Conservation (phyloP, 805 yeast species). For the Candida parachauliodes region DNA sequence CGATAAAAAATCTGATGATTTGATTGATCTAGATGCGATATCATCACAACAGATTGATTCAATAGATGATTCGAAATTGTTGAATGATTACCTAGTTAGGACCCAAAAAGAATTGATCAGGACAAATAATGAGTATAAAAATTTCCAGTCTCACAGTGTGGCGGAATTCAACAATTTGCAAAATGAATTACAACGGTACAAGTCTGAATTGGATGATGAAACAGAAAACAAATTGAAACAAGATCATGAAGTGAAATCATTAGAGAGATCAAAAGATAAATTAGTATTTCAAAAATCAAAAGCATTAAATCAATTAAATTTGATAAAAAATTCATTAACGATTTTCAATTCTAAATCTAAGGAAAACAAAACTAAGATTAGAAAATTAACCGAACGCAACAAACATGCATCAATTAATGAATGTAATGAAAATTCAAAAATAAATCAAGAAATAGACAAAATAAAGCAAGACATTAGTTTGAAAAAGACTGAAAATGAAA, state of each 20-base stretch:
- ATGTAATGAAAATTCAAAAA: slow-evolving; percentile 18
- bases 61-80: slow-evolving; percentile 16
- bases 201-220: slow-evolving; percentile 36
- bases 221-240: slow-evolving; percentile 24
- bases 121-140: slow-evolving; percentile 18
- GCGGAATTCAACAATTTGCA: slow-evolving; percentile 16
- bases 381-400: slow-evolving; percentile 23
- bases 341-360: slow-evolving; percentile 17
- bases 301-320: slow-evolving; percentile 20
- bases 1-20: slow-evolving; percentile 1
- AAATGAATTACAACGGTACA: slow-evolving; percentile 28
- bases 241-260: slow-evolving; percentile 29
- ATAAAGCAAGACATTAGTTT: slow-evolving; percentile 14
- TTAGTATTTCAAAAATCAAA: slow-evolving; percentile 32
- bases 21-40: slow-evolving; percentile 7
- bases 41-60: slow-evolving; percentile 14
- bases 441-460: slow-evolving; percentile 15
- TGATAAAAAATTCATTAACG: slow-evolving; percentile 17
- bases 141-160: slow-evolving; percentile 12
- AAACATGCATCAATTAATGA: slow-evolving; percentile 21
- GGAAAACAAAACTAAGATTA: slow-evolving; percentile 14
- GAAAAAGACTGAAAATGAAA: slow-evolving; percentile 19
- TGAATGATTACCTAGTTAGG: slow-evolving; percentile 21
- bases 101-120: slow-evolving; percentile 25
- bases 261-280: slow-evolving; percentile 29